Evolutionary conservation across 257 asterid species (phyloP).

Genomic region (Petrea volubilis): DNA sequence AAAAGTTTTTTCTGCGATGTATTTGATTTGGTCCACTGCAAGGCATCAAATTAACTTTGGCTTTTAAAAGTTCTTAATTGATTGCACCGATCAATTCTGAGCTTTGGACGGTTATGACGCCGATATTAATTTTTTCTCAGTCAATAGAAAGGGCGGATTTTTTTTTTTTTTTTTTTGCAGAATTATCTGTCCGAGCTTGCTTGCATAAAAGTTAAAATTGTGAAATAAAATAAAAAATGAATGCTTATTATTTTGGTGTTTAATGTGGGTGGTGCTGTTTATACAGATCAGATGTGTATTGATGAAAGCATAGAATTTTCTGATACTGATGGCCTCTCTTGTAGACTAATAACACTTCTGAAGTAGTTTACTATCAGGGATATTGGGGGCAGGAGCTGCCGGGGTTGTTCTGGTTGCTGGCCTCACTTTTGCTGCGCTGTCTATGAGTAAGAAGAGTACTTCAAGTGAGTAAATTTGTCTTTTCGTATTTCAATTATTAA

Average conservation of each 20-base stretch:
- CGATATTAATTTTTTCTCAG: background rate
- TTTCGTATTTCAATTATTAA: background rate
- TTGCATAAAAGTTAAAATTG: background rate
- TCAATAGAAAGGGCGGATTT: background rate
- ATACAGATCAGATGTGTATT: background rate
- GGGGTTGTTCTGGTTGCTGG: constrained; percentile 77
- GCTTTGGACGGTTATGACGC: background rate
- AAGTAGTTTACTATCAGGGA: constrained; percentile 77
- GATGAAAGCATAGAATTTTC: background rate
- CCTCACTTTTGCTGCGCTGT: constrained; percentile 65
- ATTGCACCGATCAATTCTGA: background rate
- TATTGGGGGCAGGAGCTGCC: constrained; percentile 76
- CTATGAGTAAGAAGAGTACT: constrained; percentile 56
- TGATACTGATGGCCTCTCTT: constrained; percentile 24
- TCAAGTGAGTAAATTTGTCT: constrained; percentile 54
- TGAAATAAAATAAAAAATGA: background rate
- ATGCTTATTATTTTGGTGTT: constrained; percentile 8
- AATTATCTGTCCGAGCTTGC: background rate
- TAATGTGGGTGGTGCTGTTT: constrained; percentile 10
- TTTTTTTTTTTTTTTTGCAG: too few species aligned
- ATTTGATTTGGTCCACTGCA: constrained; percentile 9
- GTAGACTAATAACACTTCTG: constrained; percentile 59
- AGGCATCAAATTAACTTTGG: background rate
- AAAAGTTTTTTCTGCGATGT: background rate
- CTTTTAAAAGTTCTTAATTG: background rate